These are phyloP conservation scores for Besnoitia besnoiti DNA, from an alignment of 169 alveolate species.

Conservation along the genomic window DNA sequence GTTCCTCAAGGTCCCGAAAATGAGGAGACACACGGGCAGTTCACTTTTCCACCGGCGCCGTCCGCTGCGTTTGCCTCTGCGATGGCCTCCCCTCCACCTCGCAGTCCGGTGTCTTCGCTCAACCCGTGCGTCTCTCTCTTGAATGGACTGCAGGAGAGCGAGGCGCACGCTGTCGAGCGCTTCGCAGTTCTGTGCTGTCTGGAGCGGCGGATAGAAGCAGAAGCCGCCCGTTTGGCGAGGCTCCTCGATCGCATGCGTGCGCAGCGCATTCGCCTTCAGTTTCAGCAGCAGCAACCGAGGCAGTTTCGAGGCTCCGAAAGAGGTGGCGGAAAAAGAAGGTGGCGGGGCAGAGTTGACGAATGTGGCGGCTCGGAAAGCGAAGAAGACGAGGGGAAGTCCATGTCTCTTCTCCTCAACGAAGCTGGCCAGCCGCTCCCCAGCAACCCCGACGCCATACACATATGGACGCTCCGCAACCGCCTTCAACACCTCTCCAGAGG, in stretches of 20 bases:
- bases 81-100: too few species aligned
- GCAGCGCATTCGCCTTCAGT: slow-evolving; percentile 9
- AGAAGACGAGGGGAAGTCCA: background rate
- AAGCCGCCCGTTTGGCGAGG: slow-evolving; percentile 18
- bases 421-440: slow-evolving; percentile 62
- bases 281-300: slow-evolving; percentile 24
- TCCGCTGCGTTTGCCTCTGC: background rate
- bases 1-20: too few species aligned
- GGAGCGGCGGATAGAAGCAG: slow-evolving; percentile 29
- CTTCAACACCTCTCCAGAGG: background rate
- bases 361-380: background rate
- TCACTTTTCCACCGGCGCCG: too few species aligned
- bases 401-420: slow-evolving; percentile 20
- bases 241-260: slow-evolving; percentile 21
- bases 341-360: background rate
- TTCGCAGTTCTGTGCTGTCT: slow-evolving; percentile 53
- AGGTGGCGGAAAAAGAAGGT: background rate
- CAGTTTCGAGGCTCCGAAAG: background rate
- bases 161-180: slow-evolving; percentile 16
- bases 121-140: background rate
- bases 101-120: too few species aligned
- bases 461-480: slow-evolving; percentile 52
- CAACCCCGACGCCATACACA: slow-evolving; percentile 59
- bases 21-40: too few species aligned
- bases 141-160: background rate